A percentile compares a stretch with the other conserved stretches of the same genome.
These are phyloP conservation scores for Neoarthrinium moseri DNA, from an alignment of 2,329 filamentous ascomycete species.

Conservation along the genomic window DNA sequence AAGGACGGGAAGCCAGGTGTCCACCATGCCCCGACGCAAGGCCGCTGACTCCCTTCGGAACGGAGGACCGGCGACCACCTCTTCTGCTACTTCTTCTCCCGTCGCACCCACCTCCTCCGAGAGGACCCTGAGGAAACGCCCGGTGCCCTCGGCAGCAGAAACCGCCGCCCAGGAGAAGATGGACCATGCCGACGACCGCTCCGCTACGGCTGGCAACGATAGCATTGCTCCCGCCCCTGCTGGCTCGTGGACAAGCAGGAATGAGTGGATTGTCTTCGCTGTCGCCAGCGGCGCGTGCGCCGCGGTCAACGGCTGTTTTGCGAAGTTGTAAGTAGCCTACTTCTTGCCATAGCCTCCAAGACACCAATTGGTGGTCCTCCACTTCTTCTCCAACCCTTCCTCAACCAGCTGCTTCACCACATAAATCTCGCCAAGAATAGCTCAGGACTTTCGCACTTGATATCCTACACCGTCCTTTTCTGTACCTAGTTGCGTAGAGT, in stretches of 20 bases:
- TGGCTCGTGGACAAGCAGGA: conserved; percentile 25
- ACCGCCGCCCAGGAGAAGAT: neutral
- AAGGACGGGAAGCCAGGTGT: no score
- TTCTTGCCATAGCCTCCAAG: no score
- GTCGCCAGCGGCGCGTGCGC: conserved; percentile 75
- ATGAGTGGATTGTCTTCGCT: conserved; percentile 67
- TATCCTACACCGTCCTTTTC: neutral
- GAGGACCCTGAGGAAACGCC: conserved; percentile 2
- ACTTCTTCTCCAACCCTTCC: neutral
- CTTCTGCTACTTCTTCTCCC: neutral
- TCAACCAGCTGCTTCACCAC: no score
- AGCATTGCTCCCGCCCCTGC: neutral
- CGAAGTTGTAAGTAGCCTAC: conserved; percentile 74
- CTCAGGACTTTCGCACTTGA: no score
- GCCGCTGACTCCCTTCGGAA: neutral
- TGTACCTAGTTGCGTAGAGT: neutral
- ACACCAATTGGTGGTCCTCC: no score
- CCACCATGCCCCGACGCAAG: conserved; percentile 9
- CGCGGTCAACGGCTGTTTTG: conserved; percentile 80
- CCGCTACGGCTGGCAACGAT: neutral
- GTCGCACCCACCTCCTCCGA: neutral
- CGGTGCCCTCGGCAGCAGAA: neutral
- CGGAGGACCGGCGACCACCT: neutral
- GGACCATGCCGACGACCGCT: neutral
- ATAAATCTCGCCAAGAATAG: no score